phyloP scores from a whole-genome alignment of 2,329 filamentous ascomycete genomes.

The Periconia sp. region DNA sequence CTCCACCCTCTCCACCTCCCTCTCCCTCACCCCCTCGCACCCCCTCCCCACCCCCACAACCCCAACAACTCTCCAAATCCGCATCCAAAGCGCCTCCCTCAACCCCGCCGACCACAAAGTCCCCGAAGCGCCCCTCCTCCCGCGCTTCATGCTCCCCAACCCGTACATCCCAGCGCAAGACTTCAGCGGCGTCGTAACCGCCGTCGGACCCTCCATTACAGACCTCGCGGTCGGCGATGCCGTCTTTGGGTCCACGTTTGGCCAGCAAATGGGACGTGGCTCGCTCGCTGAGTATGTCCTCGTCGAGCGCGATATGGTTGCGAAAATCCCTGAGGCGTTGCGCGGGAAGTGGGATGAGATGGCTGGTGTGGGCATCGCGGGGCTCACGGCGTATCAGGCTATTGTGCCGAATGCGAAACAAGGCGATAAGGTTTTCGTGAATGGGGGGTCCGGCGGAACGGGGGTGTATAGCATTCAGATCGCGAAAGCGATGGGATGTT shows the following conservation, averaged over 20 bases:
- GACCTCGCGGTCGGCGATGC: constrained; percentile 39
- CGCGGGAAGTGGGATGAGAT: constrained; percentile 31
- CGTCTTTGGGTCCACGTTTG: constrained; percentile 43
- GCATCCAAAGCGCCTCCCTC: constrained; percentile 56
- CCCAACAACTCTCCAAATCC: constrained; percentile 56
- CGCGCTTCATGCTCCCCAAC: constrained; percentile 37
- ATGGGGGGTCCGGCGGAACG: constrained; percentile 64
- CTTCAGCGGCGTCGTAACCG: constrained; percentile 54
- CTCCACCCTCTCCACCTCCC: constrained; percentile 51
- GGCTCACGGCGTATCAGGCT: constrained; percentile 44
- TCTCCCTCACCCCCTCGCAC: background rate
- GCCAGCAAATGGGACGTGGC: constrained; percentile 32
- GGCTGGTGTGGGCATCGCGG: constrained; percentile 40
- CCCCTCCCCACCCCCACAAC: constrained; percentile 27
- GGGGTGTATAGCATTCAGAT: constrained; percentile 65
- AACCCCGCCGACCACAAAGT: constrained; percentile 69
- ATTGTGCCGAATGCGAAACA: constrained; percentile 35
- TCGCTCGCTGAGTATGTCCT: constrained; percentile 42
- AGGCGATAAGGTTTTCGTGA: constrained; percentile 62
- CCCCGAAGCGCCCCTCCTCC: constrained; percentile 53
- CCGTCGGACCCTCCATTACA: constrained; percentile 27
- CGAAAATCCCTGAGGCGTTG: constrained; percentile 27
- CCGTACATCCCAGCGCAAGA: constrained; percentile 55
- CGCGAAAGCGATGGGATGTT: constrained; percentile 61
- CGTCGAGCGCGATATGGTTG: constrained; percentile 21